phyloP scores from a whole-genome alignment of 192 early-diverging fungal species.

The Diversispora eburnea region DNA sequence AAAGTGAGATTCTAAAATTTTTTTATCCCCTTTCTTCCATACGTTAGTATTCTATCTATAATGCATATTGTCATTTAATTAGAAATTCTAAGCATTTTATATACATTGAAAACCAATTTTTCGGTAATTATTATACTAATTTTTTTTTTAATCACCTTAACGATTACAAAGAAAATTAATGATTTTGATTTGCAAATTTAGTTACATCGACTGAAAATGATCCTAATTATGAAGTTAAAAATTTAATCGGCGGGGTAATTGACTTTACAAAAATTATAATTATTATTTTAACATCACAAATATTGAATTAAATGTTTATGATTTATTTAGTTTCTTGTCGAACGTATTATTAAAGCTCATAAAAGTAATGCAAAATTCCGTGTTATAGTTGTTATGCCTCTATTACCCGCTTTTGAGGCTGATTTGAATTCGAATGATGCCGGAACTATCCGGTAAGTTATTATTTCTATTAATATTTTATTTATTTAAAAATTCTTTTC shows the following conservation, averaged over 20 bases:
- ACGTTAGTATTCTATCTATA: constrained; percentile 65
- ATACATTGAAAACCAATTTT: constrained; percentile 93
- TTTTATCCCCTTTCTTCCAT: constrained; percentile 1
- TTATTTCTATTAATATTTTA: not conserved
- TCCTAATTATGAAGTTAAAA: constrained; percentile 50
- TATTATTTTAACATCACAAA: constrained; percentile 15
- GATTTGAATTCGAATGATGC: constrained; percentile 72
- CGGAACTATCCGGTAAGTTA: constrained; percentile 52
- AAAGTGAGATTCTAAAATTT: not conserved
- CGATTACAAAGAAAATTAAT: not conserved
- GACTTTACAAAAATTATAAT: constrained; percentile 20
- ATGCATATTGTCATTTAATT: constrained; percentile 74
- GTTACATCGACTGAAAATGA: constrained; percentile 34
- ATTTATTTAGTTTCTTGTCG: constrained; percentile 58
- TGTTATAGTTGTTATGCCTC: constrained; percentile 75
- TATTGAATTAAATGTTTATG: constrained; percentile 30
- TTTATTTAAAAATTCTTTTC: not conserved
- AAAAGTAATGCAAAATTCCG: constrained; percentile 64
- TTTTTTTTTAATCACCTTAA: not conserved
- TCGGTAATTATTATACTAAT: constrained; percentile 48
- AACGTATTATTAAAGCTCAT: constrained; percentile 73
- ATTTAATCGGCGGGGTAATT: constrained; percentile 48
- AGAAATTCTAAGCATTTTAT: constrained; percentile 71
- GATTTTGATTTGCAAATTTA: constrained; percentile 15
- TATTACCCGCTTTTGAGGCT: constrained; percentile 81